These are phyloP conservation scores for Serendipita sp. DNA, from an alignment of 768 basidiomycete species.

Conservation along the genomic window DNA sequence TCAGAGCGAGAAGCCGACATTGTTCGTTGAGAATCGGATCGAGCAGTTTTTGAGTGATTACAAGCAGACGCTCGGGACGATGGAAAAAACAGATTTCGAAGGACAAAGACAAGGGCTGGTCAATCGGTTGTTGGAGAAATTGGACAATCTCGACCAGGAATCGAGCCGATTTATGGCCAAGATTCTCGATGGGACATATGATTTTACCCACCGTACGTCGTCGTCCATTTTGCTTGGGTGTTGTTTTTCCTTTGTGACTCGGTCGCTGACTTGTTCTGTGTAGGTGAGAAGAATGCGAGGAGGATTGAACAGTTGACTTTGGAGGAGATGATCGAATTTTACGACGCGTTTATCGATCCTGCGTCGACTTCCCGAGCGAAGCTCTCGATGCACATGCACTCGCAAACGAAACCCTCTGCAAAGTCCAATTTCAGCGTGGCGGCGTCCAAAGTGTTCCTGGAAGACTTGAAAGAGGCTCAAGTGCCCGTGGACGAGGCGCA, in stretches of 20 bases:
- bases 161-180: constrained; percentile 47
- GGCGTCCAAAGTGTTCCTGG: constrained; percentile 48
- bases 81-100: constrained; percentile 57
- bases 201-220: constrained; percentile 67
- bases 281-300: constrained; percentile 61
- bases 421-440: constrained; percentile 39
- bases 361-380: constrained; percentile 58
- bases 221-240: too few species aligned
- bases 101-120: constrained; percentile 66
- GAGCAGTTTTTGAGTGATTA: constrained; percentile 74
- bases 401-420: constrained; percentile 37
- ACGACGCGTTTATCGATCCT: constrained; percentile 53
- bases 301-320: constrained; percentile 51
- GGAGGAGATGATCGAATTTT: constrained; percentile 56
- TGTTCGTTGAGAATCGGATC: constrained; percentile 72
- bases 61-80: constrained; percentile 47
- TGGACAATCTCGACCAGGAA: constrained; percentile 84
- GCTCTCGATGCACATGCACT: constrained; percentile 66
- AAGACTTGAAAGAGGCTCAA: constrained; percentile 31
- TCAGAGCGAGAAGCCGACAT: constrained; percentile 72
- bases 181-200: constrained; percentile 65
- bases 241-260: constrained; percentile 6
- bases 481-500: constrained; percentile 35
- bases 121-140: constrained; percentile 67
- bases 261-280: background rate